A percentile compares a stretch with the other conserved stretches of the same genome.
Conservation (phyloP, 371 early-diverging fungal genomes). For the Dichotomocladium elegans region DNA sequence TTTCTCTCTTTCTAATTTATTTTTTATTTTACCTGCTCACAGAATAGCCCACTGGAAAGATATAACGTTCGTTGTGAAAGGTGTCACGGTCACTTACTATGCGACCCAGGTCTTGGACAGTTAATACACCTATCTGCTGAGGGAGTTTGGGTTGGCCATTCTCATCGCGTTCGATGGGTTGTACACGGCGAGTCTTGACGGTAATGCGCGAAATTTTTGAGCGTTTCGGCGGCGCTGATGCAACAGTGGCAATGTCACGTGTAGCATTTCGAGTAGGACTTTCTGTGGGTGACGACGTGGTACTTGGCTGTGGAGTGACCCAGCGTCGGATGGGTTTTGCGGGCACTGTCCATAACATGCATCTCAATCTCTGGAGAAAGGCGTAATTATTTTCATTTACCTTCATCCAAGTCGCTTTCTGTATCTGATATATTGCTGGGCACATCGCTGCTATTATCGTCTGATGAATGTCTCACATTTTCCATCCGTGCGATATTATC, state of each 20-base stretch:
- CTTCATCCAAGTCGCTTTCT: conserved; percentile 21
- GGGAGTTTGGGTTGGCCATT: conserved; percentile 74
- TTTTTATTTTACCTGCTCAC: conserved; percentile 40
- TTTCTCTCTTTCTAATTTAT: conserved; percentile 1
- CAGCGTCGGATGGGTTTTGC: neutral
- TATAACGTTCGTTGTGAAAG: conserved; percentile 89
- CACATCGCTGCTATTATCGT: conserved; percentile 38
- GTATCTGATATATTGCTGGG: conserved; percentile 27
- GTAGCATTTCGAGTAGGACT: conserved; percentile 2
- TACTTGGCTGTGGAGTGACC: neutral
- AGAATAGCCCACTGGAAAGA: conserved; percentile 88
- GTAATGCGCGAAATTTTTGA: conserved; percentile 32
- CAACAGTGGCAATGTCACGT: conserved; percentile 26
- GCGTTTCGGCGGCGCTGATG: conserved; percentile 49
- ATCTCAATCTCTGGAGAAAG: neutral
- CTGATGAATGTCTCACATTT: conserved; percentile 19
- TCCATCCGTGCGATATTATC: conserved; percentile 42
- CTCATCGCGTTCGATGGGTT: conserved; percentile 63
- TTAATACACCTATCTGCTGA: conserved; percentile 78
- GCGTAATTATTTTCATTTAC: conserved; percentile 11
- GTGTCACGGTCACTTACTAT: conserved; percentile 73
- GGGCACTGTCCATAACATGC: no score
- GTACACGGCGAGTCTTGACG: conserved; percentile 40
- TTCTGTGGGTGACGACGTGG: neutral
- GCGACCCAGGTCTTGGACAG: conserved; percentile 66